Percentiles rank a stretch among this genome's conserved stretches.
phyloP scores from a whole-genome alignment of 352 stramenopile genomes.

The Phytophthora syringae region DNA sequence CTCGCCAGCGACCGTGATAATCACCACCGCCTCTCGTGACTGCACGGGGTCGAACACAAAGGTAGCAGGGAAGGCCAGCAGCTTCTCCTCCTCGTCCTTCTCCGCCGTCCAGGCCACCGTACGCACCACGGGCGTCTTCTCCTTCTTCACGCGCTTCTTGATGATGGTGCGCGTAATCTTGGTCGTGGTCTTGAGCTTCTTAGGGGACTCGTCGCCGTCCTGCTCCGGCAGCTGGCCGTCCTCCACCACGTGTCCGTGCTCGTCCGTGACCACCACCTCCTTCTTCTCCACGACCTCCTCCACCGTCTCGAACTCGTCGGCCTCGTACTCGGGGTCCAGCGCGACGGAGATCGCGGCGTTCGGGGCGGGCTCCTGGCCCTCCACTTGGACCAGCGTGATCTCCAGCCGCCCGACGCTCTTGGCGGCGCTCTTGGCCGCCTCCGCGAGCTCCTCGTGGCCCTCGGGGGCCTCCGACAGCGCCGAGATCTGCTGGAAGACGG shows the following conservation, averaged over 20 bases:
- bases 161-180: conserved; percentile 64
- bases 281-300: conserved; percentile 68
- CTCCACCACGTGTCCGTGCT: conserved; percentile 54
- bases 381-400: conserved; percentile 59
- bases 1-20: conserved; percentile 65
- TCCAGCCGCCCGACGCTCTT: conserved; percentile 83
- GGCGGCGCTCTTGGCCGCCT: conserved; percentile 35
- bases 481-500: conserved; percentile 77
- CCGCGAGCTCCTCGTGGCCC: conserved; percentile 33
- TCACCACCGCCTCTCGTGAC: conserved; percentile 81
- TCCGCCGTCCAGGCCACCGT: conserved; percentile 44
- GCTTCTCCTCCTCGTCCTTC: neutral
- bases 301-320: conserved; percentile 58
- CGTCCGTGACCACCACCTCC: conserved; percentile 56
- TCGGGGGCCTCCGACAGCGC: conserved; percentile 48
- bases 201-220: conserved; percentile 41
- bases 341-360: conserved; percentile 67
- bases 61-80: conserved; percentile 57
- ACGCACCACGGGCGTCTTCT: conserved; percentile 50
- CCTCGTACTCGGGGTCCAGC: conserved; percentile 82
- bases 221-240: conserved; percentile 40
- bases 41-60: conserved; percentile 88
- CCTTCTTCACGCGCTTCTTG: conserved; percentile 68
- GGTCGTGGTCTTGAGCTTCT: conserved; percentile 64
- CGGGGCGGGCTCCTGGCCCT: conserved; percentile 62